A percentile compares a stretch with the other conserved stretches of the same genome.
Conservation (phyloP, 2,329 filamentous ascomycete species). For the Penicillium thymicola region DNA sequence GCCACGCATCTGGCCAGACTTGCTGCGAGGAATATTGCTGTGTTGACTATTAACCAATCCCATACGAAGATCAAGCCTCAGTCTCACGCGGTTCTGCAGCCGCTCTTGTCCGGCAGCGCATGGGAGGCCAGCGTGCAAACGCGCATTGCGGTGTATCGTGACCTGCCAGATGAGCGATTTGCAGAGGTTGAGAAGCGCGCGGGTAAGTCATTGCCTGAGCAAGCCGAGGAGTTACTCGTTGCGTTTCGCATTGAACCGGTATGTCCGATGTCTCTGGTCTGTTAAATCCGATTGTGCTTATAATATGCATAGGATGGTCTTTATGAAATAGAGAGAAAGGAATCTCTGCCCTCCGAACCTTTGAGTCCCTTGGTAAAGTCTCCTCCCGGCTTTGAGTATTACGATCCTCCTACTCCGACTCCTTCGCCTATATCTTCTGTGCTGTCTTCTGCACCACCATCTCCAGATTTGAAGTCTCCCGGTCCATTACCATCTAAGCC, state of each 20-base stretch:
- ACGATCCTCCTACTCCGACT: conserved; percentile 5
- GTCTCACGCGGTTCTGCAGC: conserved; percentile 64
- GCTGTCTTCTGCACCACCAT: conserved; percentile 3
- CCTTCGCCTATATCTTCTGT: conserved; percentile 7
- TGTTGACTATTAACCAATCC: conserved; percentile 75
- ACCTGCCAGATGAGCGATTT: conserved; percentile 60
- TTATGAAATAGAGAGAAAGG: neutral
- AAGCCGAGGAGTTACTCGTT: conserved; percentile 31
- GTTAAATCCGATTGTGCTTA: neutral
- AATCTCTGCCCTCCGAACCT: neutral
- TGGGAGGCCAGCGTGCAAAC: conserved; percentile 79
- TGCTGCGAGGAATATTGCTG: conserved; percentile 68
- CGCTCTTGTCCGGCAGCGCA: conserved; percentile 68
- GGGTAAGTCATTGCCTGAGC: conserved; percentile 45
- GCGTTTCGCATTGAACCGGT: conserved; percentile 42
- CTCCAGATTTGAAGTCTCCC: neutral
- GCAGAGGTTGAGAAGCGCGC: conserved; percentile 64
- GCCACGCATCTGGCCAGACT: conserved; percentile 62
- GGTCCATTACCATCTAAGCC: neutral
- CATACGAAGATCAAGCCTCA: conserved; percentile 73
- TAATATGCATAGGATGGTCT: conserved; percentile 15
- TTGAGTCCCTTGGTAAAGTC: neutral
- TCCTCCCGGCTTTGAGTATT: conserved; percentile 5
- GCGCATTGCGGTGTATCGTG: conserved; percentile 73
- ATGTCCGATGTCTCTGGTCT: conserved; percentile 7